Evolutionary conservation across 2,329 filamentous ascomycete genomes (phyloP).

Genomic region (Calonectria hawksworthii): DNA sequence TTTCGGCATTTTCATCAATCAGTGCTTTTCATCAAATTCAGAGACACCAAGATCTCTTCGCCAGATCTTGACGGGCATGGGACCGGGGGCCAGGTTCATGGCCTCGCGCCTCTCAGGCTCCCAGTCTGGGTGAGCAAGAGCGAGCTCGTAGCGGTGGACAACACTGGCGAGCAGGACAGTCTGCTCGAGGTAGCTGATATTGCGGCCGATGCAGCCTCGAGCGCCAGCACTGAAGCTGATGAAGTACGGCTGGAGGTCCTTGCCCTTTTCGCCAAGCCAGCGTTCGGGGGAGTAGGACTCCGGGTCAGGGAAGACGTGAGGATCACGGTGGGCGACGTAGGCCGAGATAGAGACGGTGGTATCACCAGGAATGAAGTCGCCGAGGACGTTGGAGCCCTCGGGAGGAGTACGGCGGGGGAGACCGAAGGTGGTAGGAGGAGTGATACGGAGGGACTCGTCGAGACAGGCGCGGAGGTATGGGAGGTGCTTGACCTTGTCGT

Average conservation of each 20-base stretch:
- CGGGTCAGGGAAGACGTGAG: constrained; percentile 55
- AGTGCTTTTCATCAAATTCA: constrained; percentile 27
- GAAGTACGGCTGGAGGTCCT: constrained; percentile 53
- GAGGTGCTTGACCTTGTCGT: constrained; percentile 64
- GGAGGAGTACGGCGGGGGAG: constrained; percentile 45
- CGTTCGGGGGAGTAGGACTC: constrained; percentile 56
- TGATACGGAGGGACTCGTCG: constrained; percentile 60
- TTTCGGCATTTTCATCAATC: background rate
- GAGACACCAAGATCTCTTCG: constrained; percentile 30
- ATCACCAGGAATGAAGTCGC: constrained; percentile 52
- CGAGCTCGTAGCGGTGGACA: constrained; percentile 59
- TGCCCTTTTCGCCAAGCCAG: constrained; percentile 54
- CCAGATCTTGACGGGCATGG: constrained; percentile 45
- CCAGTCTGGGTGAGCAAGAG: constrained; percentile 36
- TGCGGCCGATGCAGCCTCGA: constrained; percentile 58
- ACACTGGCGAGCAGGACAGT: constrained; percentile 58
- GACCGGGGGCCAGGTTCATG: constrained; percentile 38
- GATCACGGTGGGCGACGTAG: constrained; percentile 55
- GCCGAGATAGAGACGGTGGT: constrained; percentile 56
- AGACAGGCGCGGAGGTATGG: constrained; percentile 66
- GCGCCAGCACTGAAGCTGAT: constrained; percentile 58
- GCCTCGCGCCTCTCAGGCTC: constrained; percentile 38
- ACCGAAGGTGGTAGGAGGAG: constrained; percentile 46
- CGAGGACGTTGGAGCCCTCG: constrained; percentile 48
- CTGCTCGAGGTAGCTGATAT: constrained; percentile 60